Base-by-base conservation (phyloP, 208 protist genomes). In the Vickermania ingenoplastis region DNA sequence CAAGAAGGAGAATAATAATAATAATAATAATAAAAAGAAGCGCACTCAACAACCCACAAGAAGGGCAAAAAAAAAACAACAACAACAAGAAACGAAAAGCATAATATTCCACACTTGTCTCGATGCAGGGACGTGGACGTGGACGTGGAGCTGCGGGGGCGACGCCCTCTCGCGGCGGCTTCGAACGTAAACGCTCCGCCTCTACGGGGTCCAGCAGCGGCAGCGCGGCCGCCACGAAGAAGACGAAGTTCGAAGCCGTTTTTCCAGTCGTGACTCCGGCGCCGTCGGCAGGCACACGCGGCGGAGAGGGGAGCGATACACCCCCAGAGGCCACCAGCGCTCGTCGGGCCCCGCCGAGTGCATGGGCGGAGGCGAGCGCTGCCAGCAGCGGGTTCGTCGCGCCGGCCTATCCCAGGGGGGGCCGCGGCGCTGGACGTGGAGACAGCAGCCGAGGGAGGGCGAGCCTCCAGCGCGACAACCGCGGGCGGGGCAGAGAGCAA, bases 401-500 rank as follows among this genome's bases (percentile, higher is more conserved):
- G 7, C 36, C 36, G 17, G 36, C 36, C 11, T 7, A 7, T 17
- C 36, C 31, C 22, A 13, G 48, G 22, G 52, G 31, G 13, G 24
- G 48, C 36, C 31, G 17, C 31, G 28, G 61, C 28, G 59, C 41
- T 24, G 61, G 49, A 2, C 24, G 31, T 22, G 36, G 57, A 22
- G 59, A n/a, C 14, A 17, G 36, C 3, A 45, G 27, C 45, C 55
- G 59, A 23, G 41, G 24, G 36, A 25, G 48, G 14, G 68, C 62
- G 1, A 57, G 22, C 23, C 3, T 25, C 24, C 50, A 67, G 1
- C 63, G 67, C 22, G 31, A 52, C 24, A 27, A 41, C n/a, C 53
- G 68, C 58, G 29, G 50, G 21, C 27, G 61, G 1, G 57, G 59
- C 30, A 21, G 31, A 4, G 23, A n/a, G n/a, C n/a, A n/a, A n/a